Evolutionary conservation across 169 alveolate genomes (phyloP).

Genomic region (Plasmodium ovale): DNA sequence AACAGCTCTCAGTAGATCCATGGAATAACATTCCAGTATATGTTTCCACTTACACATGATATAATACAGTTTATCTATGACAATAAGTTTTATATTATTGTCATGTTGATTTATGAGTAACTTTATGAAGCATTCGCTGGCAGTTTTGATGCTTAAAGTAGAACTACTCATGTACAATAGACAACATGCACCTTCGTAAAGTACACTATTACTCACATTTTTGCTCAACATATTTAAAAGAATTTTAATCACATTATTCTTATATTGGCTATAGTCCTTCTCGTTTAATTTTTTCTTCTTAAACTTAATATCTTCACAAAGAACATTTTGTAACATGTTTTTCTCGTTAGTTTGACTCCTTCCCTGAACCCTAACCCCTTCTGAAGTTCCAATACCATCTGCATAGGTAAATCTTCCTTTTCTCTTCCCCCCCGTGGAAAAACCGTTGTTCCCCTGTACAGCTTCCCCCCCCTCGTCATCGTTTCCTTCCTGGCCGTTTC

Average conservation of each 20-base stretch:
- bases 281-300: conserved; percentile 70
- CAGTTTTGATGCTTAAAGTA: conserved; percentile 88
- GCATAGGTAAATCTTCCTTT: too few species aligned
- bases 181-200: conserved; percentile 91
- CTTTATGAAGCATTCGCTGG: conserved; percentile 91
- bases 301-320: conserved; percentile 65
- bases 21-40: conserved; percentile 89
- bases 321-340: conserved; percentile 13
- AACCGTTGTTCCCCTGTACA: neutral
- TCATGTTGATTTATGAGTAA: conserved; percentile 92
- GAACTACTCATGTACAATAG: conserved; percentile 86
- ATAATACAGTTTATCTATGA: conserved; percentile 74
- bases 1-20: conserved; percentile 90
- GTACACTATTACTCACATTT: conserved; percentile 83
- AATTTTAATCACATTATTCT: conserved; percentile 82
- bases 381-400: too few species aligned
- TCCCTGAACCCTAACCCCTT: neutral
- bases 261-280: conserved; percentile 78
- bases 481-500: neutral
- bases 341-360: neutral
- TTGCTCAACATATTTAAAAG: conserved; percentile 81
- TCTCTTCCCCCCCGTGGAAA: neutral
- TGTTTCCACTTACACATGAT: conserved; percentile 82
- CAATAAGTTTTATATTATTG: conserved; percentile 91
- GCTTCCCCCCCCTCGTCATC: neutral